Conservation (phyloP, 176 grass and related monocot genomes). For the Guadua angustifolia region DNA sequence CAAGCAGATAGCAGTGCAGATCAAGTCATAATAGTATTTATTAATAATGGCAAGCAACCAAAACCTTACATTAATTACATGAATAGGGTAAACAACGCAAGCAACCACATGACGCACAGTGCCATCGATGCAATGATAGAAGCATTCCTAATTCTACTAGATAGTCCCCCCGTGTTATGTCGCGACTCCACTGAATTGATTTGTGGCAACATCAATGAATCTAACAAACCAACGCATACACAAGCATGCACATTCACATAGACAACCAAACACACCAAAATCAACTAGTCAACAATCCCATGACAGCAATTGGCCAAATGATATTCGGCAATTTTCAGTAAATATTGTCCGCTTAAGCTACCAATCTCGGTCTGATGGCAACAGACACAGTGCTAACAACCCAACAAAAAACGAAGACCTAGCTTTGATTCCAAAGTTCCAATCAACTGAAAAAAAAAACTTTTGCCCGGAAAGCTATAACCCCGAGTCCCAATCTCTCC, state of each 20-base stretch:
- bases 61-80: constrained; percentile 33
- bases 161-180: constrained; percentile 31
- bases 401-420: constrained; percentile 32
- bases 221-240: constrained; percentile 28
- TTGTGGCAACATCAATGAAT: constrained; percentile 18
- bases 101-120: constrained; percentile 16
- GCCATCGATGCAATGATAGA: constrained; percentile 43
- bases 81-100: constrained; percentile 22
- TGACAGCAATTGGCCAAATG: constrained; percentile 6
- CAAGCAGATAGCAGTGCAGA: constrained; percentile 16
- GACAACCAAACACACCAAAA: background rate
- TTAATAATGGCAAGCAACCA: constrained; percentile 45
- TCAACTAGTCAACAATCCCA: constrained; percentile 34
- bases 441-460: constrained; percentile 6
- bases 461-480: constrained; percentile 6
- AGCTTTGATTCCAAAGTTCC: constrained; percentile 26
- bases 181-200: constrained; percentile 35
- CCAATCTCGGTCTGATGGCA: constrained; percentile 28
- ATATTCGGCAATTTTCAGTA: constrained; percentile 25
- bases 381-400: constrained; percentile 40
- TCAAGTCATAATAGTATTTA: constrained; percentile 22
- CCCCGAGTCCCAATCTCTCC: constrained; percentile 16
- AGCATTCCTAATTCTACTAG: constrained; percentile 34
- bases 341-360: constrained; percentile 19
- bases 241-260: constrained; percentile 11